phyloP scores from a whole-genome alignment of 257 asterid species.

The Petrea volubilis region DNA sequence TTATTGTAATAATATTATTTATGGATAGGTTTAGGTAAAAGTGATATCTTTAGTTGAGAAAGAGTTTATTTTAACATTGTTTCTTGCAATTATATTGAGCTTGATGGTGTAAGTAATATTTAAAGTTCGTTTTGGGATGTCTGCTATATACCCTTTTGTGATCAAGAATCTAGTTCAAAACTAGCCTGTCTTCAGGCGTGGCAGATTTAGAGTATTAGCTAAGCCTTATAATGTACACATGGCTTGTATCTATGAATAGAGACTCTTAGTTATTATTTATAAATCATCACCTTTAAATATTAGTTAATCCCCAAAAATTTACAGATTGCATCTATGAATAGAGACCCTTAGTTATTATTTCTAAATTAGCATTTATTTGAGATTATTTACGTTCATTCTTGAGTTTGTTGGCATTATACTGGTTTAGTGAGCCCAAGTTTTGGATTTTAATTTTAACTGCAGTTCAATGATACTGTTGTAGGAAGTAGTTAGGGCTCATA shows the following conservation, averaged over 20 bases:
- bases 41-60: background rate
- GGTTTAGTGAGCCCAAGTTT: background rate
- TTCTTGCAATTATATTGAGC: background rate
- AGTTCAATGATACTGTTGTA: constrained; percentile 6
- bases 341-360: background rate
- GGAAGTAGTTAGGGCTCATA: background rate
- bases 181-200: no score
- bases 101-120: background rate
- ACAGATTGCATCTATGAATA: background rate
- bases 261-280: no score
- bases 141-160: no score
- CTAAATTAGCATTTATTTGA: background rate
- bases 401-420: no score
- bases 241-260: background rate
- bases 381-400: background rate
- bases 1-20: background rate
- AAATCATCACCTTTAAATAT: no score
- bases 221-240: no score
- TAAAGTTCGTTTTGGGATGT: no score
- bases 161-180: no score
- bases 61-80: background rate
- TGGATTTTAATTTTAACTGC: background rate
- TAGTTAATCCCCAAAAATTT: no score
- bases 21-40: background rate
- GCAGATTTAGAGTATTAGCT: no score